Base-by-base conservation (phyloP, 2,329 filamentous ascomycete genomes). In the Thermothelomyces thermophilus region DNA sequence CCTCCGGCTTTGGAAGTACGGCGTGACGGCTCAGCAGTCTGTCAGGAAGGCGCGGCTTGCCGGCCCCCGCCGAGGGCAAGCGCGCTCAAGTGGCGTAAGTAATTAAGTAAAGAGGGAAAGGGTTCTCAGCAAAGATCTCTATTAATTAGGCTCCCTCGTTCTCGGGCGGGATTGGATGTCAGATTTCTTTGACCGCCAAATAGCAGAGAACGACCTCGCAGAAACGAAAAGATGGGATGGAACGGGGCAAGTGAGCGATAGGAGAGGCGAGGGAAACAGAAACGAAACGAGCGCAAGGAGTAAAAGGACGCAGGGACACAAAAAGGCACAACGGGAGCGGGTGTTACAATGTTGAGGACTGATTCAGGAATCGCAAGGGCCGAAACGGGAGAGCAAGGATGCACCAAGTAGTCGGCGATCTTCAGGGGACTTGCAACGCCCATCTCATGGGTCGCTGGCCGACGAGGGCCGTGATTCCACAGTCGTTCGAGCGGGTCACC, bases 231-330 rank as follows among this genome's bases (percentile, higher is more conserved):
- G 26, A 20, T 10, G 31, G 2, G 11, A 30, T 26, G 30, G 11
- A 1, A 20, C 13, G 26, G 19, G 14, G 24, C n/a, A n/a, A n/a
- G n/a, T n/a, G 16, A 17, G 31, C 6, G 16, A 17, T 14, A 40
- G 14, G 33, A 16, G 33, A 11, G 33, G 16, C 13, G 33, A 35
- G 33, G 33, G 16, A 35, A 31, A 17, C 10, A 14, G 35, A 17
- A 19, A 22, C 26, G 10, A 31, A 17, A 26, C 42, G 36, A 39
- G 22, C 28, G 41, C 24, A 36, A 14, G 37, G 33, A 35, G 13
- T n/a, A 37, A 42, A 45, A 36, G 30, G 35, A 41, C 13, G 36
- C 35, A 11, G 43, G 42, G 30, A 14, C 8, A 51, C 48, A 37
- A 13, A 10, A 26, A n/a, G n/a, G n/a, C n/a, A n/a, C 31, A 14